Conservation (phyloP, 768 basidiomycete species). For the Tephrocybe sp. region DNA sequence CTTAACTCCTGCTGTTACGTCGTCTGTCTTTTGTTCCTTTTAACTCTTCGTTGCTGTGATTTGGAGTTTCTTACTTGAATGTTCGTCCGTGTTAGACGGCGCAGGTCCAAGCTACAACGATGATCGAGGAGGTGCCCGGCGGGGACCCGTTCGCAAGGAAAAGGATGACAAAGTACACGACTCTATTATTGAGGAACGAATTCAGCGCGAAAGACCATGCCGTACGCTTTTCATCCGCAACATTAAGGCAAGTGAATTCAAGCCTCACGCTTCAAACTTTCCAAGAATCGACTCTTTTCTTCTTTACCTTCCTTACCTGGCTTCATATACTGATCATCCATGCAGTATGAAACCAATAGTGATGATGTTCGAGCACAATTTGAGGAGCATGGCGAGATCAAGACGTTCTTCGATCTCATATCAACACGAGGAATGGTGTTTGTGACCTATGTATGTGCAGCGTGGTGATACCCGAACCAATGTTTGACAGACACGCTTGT, state of each 20-base stretch:
- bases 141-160: constrained; percentile 59
- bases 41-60: constrained; percentile 32
- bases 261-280: constrained; percentile 10
- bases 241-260: constrained; percentile 78
- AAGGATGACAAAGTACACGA: constrained; percentile 88
- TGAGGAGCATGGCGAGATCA: constrained; percentile 93
- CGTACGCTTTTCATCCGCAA: constrained; percentile 96
- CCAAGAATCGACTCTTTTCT: neutral
- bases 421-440: constrained; percentile 98
- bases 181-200: constrained; percentile 90
- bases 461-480: neutral
- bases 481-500: constrained; percentile 19
- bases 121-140: constrained; percentile 40
- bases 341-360: constrained; percentile 86
- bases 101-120: constrained; percentile 56
- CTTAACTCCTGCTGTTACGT: constrained; percentile 40
- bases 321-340: constrained; percentile 13
- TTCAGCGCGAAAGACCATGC: constrained; percentile 91
- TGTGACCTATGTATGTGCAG: constrained; percentile 87
- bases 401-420: constrained; percentile 95
- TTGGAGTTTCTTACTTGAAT: constrained; percentile 45
- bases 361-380: constrained; percentile 82
- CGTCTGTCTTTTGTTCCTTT: constrained; percentile 33
- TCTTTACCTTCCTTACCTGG: neutral
- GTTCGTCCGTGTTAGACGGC: constrained; percentile 61